phyloP scores from a whole-genome alignment of 2,329 filamentous ascomycete genomes.

The Diaporthe velutina region DNA sequence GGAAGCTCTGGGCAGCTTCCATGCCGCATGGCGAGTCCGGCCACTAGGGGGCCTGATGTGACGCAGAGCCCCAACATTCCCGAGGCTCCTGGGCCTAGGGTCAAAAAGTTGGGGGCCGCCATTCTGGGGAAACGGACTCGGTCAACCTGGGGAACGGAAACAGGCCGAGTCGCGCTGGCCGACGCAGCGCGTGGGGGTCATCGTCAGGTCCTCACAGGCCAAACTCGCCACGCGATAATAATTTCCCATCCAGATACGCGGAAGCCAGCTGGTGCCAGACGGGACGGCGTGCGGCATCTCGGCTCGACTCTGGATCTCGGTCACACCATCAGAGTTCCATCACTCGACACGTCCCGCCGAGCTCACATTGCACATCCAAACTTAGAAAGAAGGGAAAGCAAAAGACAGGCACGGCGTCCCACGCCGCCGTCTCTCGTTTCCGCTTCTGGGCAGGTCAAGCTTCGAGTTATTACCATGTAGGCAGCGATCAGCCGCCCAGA shows the following conservation, averaged over 20 bases:
- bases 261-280: neutral
- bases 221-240: conserved; percentile 18
- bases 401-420: neutral
- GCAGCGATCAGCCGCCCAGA: conserved; percentile 10
- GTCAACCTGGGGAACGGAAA: conserved; percentile 34
- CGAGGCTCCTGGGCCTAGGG: neutral
- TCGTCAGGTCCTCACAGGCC: conserved; percentile 15
- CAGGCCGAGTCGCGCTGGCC: conserved; percentile 23
- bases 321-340: neutral
- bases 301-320: neutral
- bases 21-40: neutral
- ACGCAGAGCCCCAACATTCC: conserved; percentile 17
- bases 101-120: neutral
- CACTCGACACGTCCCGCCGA: neutral
- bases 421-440: neutral
- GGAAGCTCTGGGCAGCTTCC: neutral
- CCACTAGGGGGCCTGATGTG: conserved; percentile 20
- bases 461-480: conserved; percentile 7
- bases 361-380: neutral
- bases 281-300: neutral
- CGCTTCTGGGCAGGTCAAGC: conserved; percentile 18
- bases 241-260: conserved; percentile 20
- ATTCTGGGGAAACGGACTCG: conserved; percentile 34
- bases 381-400: neutral
- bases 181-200: conserved; percentile 18